Conservation (phyloP, 2,329 filamentous ascomycete species). For the Pseudocercospora fuligena region DNA sequence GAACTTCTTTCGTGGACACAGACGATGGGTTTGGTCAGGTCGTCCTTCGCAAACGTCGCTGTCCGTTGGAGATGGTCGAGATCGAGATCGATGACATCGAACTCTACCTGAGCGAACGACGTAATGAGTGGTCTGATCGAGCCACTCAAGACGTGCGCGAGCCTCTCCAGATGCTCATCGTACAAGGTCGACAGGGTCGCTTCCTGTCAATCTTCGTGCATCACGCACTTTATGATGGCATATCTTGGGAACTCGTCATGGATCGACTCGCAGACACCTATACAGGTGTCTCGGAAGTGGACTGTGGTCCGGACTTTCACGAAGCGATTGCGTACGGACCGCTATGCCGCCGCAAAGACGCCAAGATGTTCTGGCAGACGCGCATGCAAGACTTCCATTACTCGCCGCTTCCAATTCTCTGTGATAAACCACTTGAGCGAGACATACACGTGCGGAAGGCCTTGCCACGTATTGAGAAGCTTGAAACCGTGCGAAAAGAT, state of each 20-base stretch:
- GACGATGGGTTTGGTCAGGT: slow-evolving; percentile 78
- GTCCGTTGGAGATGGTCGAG: slow-evolving; percentile 44
- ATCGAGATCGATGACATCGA: slow-evolving; percentile 40
- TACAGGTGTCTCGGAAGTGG: slow-evolving; percentile 32
- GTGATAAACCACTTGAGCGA: not conserved
- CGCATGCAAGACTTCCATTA: slow-evolving; percentile 51
- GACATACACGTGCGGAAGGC: slow-evolving; percentile 1
- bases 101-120: slow-evolving; percentile 43
- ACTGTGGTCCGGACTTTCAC: slow-evolving; percentile 62
- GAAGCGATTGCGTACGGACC: slow-evolving; percentile 73
- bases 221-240: slow-evolving; percentile 86
- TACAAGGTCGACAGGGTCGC: slow-evolving; percentile 40
- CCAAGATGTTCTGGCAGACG: slow-evolving; percentile 69
- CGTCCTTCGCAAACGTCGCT: slow-evolving; percentile 53
- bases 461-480: not conserved
- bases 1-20: slow-evolving; percentile 74
- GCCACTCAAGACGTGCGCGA: slow-evolving; percentile 57
- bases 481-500: slow-evolving; percentile 54
- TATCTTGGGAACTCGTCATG: slow-evolving; percentile 73
- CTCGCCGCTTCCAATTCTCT: slow-evolving; percentile 15
- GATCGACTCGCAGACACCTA: slow-evolving; percentile 62
- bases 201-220: slow-evolving; percentile 72
- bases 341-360: slow-evolving; percentile 55
- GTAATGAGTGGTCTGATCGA: slow-evolving; percentile 57
- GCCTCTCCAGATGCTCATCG: slow-evolving; percentile 59